Evolutionary conservation across 2,329 filamentous ascomycete genomes (phyloP).

Genomic region (Hymenoscyphus scutula): DNA sequence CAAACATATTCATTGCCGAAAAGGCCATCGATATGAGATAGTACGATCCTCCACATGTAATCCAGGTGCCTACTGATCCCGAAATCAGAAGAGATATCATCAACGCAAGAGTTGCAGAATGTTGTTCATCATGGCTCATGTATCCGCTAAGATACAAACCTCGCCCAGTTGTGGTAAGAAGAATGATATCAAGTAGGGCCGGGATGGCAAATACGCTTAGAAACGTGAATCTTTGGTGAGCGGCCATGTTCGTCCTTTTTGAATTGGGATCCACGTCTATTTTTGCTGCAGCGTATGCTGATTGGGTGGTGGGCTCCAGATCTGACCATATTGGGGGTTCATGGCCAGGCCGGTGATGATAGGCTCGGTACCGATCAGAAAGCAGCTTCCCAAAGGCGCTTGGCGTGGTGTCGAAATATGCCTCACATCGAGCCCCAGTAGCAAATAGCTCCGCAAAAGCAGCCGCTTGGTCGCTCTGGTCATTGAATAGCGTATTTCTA

Average conservation of each 20-base stretch:
- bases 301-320: slow-evolving; percentile 47
- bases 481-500: slow-evolving; percentile 59
- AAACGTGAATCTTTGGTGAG: slow-evolving; percentile 37
- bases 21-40: slow-evolving; percentile 58
- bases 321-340: slow-evolving; percentile 50
- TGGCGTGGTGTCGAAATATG: slow-evolving; percentile 57
- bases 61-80: slow-evolving; percentile 61
- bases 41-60: slow-evolving; percentile 60
- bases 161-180: slow-evolving; percentile 57
- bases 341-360: slow-evolving; percentile 46
- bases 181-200: slow-evolving; percentile 58
- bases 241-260: slow-evolving; percentile 43
- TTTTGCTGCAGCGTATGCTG: slow-evolving; percentile 50
- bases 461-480: slow-evolving; percentile 60
- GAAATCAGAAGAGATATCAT: slow-evolving; percentile 58
- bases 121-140: slow-evolving; percentile 51
- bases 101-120: slow-evolving; percentile 53
- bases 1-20: slow-evolving; percentile 43
- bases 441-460: slow-evolving; percentile 63
- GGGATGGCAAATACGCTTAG: slow-evolving; percentile 62
- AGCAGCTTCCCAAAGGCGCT: slow-evolving; percentile 45
- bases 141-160: slow-evolving; percentile 58
- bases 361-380: slow-evolving; percentile 37
- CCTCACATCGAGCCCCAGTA: slow-evolving; percentile 59
- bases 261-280: slow-evolving; percentile 50